Percentiles rank a stretch among this genome's conserved stretches.
Conservation (phyloP, 257 asterid genomes). For the Solanum raphanifolium region DNA sequence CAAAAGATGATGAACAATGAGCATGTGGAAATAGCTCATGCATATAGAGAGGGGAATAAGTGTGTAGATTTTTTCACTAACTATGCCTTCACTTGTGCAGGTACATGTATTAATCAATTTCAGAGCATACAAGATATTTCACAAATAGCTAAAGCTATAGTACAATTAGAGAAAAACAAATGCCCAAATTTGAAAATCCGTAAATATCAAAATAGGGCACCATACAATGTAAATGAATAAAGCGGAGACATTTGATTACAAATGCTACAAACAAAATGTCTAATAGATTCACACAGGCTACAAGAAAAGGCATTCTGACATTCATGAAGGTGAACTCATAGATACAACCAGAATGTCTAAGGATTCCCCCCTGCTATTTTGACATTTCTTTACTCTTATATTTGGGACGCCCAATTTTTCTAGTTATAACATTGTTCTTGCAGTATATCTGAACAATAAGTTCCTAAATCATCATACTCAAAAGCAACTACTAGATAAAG, state of each 20-base stretch:
- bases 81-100: background rate
- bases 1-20: no score
- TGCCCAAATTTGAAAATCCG: background rate
- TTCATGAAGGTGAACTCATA: background rate
- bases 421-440: no score
- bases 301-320: background rate
- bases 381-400: no score
- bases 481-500: no score
- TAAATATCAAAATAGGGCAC: background rate
- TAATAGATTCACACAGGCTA: background rate
- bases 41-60: no score
- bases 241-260: background rate
- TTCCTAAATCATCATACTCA: no score
- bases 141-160: background rate
- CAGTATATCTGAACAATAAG: no score
- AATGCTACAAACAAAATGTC: background rate
- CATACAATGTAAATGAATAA: background rate
- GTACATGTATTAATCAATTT: background rate
- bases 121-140: background rate
- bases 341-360: background rate
- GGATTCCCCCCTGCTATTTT: no score
- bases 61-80: no score
- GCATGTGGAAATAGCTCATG: no score
- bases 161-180: background rate
- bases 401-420: no score